These are phyloP conservation scores for Amaranthus hypochondriacus DNA, from an alignment of 148 eudicot species.

Conservation along the genomic window DNA sequence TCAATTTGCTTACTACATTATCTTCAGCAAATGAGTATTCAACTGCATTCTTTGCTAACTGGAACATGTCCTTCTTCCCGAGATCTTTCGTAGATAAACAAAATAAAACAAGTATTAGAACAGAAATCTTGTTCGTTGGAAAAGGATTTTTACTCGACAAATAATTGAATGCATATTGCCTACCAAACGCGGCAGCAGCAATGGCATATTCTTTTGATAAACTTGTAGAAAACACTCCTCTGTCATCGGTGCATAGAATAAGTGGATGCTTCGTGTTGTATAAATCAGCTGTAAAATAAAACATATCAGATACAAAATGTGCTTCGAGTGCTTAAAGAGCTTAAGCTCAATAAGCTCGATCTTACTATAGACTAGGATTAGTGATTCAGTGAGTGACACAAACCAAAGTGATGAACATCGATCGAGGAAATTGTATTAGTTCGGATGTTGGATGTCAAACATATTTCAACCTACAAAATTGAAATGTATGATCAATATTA, in stretches of 20 bases:
- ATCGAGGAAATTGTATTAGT: conserved; percentile 71
- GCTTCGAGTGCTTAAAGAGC: neutral
- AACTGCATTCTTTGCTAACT: conserved; percentile 56
- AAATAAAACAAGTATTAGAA: neutral
- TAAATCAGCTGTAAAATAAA: conserved; percentile 51
- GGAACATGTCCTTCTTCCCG: conserved; percentile 59
- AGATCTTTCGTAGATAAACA: conserved; percentile 43
- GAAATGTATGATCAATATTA: conserved; percentile 4
- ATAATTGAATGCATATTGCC: conserved; percentile 6
- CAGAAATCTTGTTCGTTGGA: neutral
- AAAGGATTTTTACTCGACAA: neutral
- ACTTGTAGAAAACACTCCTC: conserved; percentile 83
- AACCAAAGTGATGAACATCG: conserved; percentile 95
- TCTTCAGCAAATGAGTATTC: conserved; percentile 64
- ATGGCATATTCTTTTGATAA: conserved; percentile 65
- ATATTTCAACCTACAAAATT: conserved; percentile 83
- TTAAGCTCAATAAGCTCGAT: neutral
- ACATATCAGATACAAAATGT: neutral
- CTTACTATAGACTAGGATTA: neutral
- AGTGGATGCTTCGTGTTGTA: conserved; percentile 67
- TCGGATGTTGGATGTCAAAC: conserved; percentile 90
- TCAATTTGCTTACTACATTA: conserved; percentile 38
- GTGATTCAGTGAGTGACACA: conserved; percentile 14
- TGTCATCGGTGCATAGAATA: conserved; percentile 81
- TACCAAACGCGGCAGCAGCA: conserved; percentile 76